A percentile compares a stretch with the other conserved stretches of the same genome.
Evolutionary conservation across 495 filamentous ascomycete genomes (phyloP).

Genomic region (Sabuloglossum arenarium): DNA sequence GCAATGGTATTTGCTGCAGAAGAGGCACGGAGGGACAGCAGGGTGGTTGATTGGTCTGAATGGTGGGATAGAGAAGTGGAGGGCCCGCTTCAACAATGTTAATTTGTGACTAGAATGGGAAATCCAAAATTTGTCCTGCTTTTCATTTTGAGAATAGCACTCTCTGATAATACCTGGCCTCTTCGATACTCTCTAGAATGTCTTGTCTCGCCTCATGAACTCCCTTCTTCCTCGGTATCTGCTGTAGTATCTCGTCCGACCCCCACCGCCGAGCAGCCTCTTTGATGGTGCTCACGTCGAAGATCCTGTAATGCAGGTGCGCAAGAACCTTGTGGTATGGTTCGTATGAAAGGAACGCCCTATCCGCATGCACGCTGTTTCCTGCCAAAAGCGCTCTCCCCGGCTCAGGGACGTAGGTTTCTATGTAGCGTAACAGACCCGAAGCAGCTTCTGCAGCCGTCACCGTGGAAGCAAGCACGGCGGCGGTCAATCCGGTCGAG

Average conservation of each 20-base stretch:
- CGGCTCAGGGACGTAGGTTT: conserved; percentile 39
- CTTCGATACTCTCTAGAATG: conserved; percentile 86
- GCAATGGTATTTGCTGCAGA: conserved; percentile 90
- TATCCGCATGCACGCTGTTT: conserved; percentile 82
- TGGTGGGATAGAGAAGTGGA: conserved; percentile 49
- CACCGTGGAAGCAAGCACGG: conserved; percentile 50
- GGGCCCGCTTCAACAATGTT: not conserved
- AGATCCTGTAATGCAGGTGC: conserved; percentile 68
- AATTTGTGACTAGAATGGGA: not conserved
- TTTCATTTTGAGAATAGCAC: conserved; percentile 27
- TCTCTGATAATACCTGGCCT: conserved; percentile 63
- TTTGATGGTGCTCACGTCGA: conserved; percentile 83
- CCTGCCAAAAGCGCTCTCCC: conserved; percentile 58
- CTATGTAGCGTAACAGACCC: conserved; percentile 57
- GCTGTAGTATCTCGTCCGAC: conserved; percentile 29
- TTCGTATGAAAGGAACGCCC: conserved; percentile 51
- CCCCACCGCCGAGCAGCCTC: conserved; percentile 77
- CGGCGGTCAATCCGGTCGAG: conserved; percentile 56
- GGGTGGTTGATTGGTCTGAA: conserved; percentile 49
- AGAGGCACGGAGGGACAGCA: conserved; percentile 48
- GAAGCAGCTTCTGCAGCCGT: conserved; percentile 52
- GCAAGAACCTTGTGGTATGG: conserved; percentile 54
- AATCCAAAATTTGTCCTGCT: not conserved
- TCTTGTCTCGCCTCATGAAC: conserved; percentile 72
- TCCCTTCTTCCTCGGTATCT: conserved; percentile 47